phyloP scores from a whole-genome alignment of 805 yeast genomes.

The Candida pseudoglaebosa region DNA sequence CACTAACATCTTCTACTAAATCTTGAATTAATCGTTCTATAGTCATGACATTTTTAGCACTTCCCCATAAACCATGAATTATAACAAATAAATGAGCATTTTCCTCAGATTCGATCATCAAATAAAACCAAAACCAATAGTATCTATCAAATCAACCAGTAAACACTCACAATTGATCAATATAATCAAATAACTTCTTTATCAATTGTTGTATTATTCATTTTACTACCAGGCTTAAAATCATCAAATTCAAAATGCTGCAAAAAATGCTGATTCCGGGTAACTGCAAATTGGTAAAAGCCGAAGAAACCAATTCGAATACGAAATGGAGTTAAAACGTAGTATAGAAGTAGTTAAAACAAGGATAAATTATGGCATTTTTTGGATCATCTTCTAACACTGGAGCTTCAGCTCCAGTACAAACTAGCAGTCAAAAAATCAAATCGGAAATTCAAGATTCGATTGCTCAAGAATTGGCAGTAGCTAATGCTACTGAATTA shows the following conservation, averaged over 20 bases:
- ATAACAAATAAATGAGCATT: slow-evolving; percentile 35
- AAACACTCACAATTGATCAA: too few relatives aligned
- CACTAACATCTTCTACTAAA: slow-evolving; percentile 17
- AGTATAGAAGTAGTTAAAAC: too few relatives aligned
- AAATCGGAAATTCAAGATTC: slow-evolving; percentile 65
- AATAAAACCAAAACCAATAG: too few relatives aligned
- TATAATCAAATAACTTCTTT: too few relatives aligned
- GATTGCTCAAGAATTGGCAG: slow-evolving; percentile 78
- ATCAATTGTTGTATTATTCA: too few relatives aligned
- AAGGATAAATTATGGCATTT: slow-evolving; percentile 18
- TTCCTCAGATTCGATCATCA: too few relatives aligned
- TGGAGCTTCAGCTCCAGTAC: slow-evolving; percentile 7
- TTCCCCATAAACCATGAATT: slow-evolving; percentile 44
- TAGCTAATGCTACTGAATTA: slow-evolving; percentile 86
- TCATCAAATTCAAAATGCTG: too few relatives aligned
- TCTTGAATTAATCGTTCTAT: slow-evolving; percentile 29
- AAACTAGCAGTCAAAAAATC: slow-evolving; percentile 34
- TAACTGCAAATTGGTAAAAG: not conserved
- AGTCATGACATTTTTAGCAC: slow-evolving; percentile 37
- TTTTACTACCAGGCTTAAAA: too few relatives aligned
- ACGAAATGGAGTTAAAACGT: too few relatives aligned
- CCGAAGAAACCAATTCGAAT: not conserved
- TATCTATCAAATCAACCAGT: too few relatives aligned
- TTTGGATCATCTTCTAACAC: slow-evolving; percentile 19
- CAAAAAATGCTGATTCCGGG: too few relatives aligned